A percentile compares a stretch with the other conserved stretches of the same genome.
Conservation (phyloP, 805 yeast species). For the Nakazawaea pomicola region DNA sequence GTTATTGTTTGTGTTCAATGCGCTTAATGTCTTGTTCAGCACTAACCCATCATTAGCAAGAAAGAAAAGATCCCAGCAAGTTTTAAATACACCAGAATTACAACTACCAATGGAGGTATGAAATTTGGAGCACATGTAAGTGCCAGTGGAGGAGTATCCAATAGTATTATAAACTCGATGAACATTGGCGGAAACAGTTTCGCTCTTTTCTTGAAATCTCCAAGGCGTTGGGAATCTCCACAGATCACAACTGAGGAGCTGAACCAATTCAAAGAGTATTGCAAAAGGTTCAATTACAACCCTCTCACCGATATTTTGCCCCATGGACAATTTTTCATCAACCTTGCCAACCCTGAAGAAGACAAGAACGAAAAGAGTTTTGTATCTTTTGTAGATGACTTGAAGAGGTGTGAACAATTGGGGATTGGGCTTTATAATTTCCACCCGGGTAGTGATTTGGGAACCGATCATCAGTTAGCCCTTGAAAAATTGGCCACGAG, state of each 20-base stretch:
- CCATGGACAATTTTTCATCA: constrained; percentile 92
- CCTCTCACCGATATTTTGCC: constrained; percentile 81
- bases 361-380: constrained; percentile 75
- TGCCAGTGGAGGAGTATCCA: constrained; percentile 62
- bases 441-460: constrained; percentile 88
- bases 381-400: constrained; percentile 78
- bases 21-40: no score
- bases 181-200: constrained; percentile 69
- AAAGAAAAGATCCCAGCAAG: constrained; percentile 3
- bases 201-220: constrained; percentile 87
- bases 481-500: constrained; percentile 67
- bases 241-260: constrained; percentile 65
- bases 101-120: constrained; percentile 34
- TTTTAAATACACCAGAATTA: constrained; percentile 34
- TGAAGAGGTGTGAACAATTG: constrained; percentile 79
- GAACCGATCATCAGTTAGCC: constrained; percentile 59
- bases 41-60: constrained; percentile 7
- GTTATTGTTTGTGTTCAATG: neutral
- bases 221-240: constrained; percentile 88
- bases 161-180: constrained; percentile 35
- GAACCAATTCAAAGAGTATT: constrained; percentile 54
- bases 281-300: constrained; percentile 61
- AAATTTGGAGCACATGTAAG: constrained; percentile 90
- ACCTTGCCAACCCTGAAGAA: constrained; percentile 83
- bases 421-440: constrained; percentile 85